Evolutionary conservation across 495 filamentous ascomycete species (phyloP), one percentile per base, ranked within the genome.

Genomic region (Aspergillus mulundensis): DNA sequence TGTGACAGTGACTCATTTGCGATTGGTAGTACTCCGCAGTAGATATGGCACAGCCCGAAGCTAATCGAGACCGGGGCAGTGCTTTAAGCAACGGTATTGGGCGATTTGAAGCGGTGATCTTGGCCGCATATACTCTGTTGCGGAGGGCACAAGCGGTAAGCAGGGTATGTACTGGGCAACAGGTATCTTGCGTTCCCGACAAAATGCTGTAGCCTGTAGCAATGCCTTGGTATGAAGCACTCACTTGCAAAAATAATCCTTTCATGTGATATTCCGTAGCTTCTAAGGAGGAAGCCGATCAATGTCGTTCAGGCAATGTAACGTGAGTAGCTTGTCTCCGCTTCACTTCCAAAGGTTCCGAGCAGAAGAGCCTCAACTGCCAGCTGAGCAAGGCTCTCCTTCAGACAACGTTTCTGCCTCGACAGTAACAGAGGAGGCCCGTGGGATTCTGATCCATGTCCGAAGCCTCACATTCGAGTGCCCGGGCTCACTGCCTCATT

Each of bases 401-500:
- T 15, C 38, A 23, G 28, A 34, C 38, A 50, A 36, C 0, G 7
- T 36, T 57, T 25, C 39, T 57, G 54, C 53, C 45, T 56, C 24
- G 39, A 25, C n/a, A 30, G 16, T 38, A 11, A 32, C 25, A 39
- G 34, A 39, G 23, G 46, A 14, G 46, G 54, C 39, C 34, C 44
- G 38, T 10, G n/a, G 39, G 38, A 23, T 48, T 39, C n/a, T 36
- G 10, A 56, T 48, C 48, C 56, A 58, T 53, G 56, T 42, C n/a
- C 15, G 16, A 23, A 53, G 42, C 56, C 56, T 58, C 56, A 53
- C 49, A 30, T 30, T 57, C 43, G 21, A 14, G 45, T 59, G 56
- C 50, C 56, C 56, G 44, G 57, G 24, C 30, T 50, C 18, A 30
- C 24, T 45, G 57, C 57, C 57, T 43, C 46, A 19, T 50, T 41